Base-by-base conservation (phyloP, 208 protist genomes). In the Crithidia sp. region DNA sequence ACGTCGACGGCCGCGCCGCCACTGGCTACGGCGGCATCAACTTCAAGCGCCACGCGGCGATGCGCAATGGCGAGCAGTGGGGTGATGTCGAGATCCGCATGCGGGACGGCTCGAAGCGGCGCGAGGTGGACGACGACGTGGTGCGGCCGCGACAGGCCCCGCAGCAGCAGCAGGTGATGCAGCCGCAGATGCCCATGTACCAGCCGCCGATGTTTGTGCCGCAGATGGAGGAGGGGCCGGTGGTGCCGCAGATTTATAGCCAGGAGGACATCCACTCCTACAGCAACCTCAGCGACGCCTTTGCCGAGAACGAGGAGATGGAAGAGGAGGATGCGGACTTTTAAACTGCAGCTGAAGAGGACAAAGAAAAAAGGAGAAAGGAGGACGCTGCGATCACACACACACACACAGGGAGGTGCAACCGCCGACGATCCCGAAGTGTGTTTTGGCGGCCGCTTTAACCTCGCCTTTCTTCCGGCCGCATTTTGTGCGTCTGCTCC, bases 1-100 rank as follows among this genome's bases (percentile, higher is more conserved):
- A 77, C 69, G 63, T 81, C 44, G 63, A 86, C 58, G 82, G 76
- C 47, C 61, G 73, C 52, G 63, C 68, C 71, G 71, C 76, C 5
- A 90, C 79, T 1, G 85, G 88, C 57, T 93, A 93, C 77, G 88
- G 84, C 59, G 88, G 88, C 47, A 83, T 93, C 67, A 82, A 84
- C 61, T 89, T 86, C 69, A 87, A 88, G 76, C 84, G 85, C 28
- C 71, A 85, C 36, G 70, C 73, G 1, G 85, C 81, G 36, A 93
- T 93, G 85, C 76, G 73, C 52, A 79, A 76, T 10, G 88, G 88
- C 13, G 83, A 88, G 74, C 71, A 77, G 66, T 88, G 82, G 84
- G 87, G 87, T 40, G 74, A 85, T n/a, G 66, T 88, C 4, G 83
- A 88, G 61, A 52, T 91, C 7, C 76, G 73, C 70, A 55, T 54